Evolutionary conservation across 208 protist genomes (phyloP).

Genomic region (Wallacemonas sp.): DNA sequence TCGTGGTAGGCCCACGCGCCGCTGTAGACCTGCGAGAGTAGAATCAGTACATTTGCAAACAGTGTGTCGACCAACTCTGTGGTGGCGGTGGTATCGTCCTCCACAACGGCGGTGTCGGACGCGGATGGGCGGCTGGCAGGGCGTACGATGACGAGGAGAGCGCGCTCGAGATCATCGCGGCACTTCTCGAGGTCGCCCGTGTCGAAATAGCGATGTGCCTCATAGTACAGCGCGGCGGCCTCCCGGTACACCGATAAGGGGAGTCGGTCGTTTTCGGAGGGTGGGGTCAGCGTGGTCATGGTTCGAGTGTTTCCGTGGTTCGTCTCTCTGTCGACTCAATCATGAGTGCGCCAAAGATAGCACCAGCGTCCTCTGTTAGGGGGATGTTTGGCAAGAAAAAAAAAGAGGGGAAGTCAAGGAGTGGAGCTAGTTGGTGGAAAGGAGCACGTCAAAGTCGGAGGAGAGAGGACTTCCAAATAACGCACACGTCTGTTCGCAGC

Average conservation of each 20-base stretch:
- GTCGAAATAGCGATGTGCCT: conserved; percentile 26
- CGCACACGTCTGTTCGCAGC: too few relatives aligned
- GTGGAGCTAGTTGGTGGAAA: too few relatives aligned
- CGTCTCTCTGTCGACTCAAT: too few relatives aligned
- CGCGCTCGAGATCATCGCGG: conserved; percentile 32
- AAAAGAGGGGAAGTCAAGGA: too few relatives aligned
- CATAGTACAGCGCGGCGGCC: conserved; percentile 26
- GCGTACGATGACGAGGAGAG: conserved; percentile 29
- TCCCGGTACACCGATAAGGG: background rate
- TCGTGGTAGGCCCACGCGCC: conserved; percentile 40
- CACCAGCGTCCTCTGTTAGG: too few relatives aligned
- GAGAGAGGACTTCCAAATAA: too few relatives aligned
- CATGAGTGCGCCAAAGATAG: too few relatives aligned
- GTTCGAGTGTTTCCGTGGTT: too few relatives aligned
- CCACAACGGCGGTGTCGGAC: too few relatives aligned
- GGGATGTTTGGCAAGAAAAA: too few relatives aligned
- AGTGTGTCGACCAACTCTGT: conserved; percentile 23
- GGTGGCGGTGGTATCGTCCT: too few relatives aligned
- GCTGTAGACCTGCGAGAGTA: conserved; percentile 52
- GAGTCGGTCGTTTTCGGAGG: background rate
- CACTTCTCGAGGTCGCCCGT: conserved; percentile 35
- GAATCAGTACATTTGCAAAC: conserved; percentile 50
- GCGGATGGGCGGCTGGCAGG: conserved; percentile 2
- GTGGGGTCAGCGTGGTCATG: background rate
- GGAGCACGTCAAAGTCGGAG: too few relatives aligned